These are phyloP conservation scores for Bromus sterilis DNA, from an alignment of 176 grass and related monocot species.

Conservation along the genomic window DNA sequence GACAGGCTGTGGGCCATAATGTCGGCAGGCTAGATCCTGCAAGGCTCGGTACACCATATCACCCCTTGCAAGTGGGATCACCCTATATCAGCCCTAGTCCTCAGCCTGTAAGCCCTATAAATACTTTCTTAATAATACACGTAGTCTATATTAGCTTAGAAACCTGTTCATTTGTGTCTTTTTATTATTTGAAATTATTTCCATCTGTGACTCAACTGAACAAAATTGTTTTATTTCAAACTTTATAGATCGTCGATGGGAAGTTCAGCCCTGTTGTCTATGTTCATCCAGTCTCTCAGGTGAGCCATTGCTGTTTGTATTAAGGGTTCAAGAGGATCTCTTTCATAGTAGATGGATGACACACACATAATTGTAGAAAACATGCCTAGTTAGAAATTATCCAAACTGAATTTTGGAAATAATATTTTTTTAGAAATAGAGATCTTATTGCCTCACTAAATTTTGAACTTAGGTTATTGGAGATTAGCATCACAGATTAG, in stretches of 20 bases:
- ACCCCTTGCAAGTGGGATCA: constrained; percentile 42
- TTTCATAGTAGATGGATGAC: neutral
- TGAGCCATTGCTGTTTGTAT: constrained; percentile 14
- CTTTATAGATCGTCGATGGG: constrained; percentile 41
- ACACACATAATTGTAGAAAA: constrained; percentile 9
- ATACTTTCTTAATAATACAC: neutral
- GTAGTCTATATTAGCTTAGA: neutral
- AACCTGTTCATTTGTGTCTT: neutral
- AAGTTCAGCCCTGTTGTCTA: constrained; percentile 48
- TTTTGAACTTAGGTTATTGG: neutral
- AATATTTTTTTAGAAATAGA: neutral
- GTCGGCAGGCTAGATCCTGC: constrained; percentile 34
- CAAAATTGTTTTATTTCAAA: neutral
- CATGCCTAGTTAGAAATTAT: neutral
- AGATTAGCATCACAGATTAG: neutral
- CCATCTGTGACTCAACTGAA: neutral
- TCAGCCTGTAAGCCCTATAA: constrained; percentile 35
- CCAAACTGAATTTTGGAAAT: neutral
- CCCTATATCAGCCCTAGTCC: constrained; percentile 31
- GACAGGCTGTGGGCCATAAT: constrained; percentile 42
- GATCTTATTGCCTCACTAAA: neutral
- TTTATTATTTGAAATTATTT: neutral
- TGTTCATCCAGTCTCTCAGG: constrained; percentile 53
- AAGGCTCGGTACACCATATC: constrained; percentile 44
- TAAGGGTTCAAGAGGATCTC: neutral